These are phyloP conservation scores for Salicornia ramosissima DNA, from an alignment of 148 eudicot genomes.

Conservation along the genomic window DNA sequence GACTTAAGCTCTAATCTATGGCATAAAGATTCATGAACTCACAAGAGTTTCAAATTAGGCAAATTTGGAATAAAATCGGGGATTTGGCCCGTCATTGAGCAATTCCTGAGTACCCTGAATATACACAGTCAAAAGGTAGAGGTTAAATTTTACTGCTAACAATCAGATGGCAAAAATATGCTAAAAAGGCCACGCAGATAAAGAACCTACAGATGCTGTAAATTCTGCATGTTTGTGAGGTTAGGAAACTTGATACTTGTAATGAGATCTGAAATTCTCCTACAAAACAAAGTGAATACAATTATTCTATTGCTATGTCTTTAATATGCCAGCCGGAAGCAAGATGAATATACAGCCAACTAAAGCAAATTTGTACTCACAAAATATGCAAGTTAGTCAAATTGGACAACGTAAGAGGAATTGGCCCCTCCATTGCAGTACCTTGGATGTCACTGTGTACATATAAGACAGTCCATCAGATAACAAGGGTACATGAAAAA, in stretches of 20 bases:
- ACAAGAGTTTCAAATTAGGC: slow-evolving; percentile 23
- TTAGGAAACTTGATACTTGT: slow-evolving; percentile 49
- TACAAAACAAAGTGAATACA: slow-evolving; percentile 28
- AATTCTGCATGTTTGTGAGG: slow-evolving; percentile 30
- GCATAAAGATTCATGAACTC: slow-evolving; percentile 8
- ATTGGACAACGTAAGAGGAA: slow-evolving; percentile 51
- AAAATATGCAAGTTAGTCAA: slow-evolving; percentile 40
- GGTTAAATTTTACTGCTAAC: background rate
- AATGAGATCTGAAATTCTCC: slow-evolving; percentile 73
- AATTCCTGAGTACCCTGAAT: slow-evolving; percentile 68
- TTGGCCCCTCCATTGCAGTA: slow-evolving; percentile 70
- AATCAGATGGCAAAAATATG: background rate
- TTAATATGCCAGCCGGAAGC: background rate
- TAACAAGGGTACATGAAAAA: background rate
- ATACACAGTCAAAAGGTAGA: slow-evolving; percentile 6
- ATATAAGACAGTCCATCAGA: background rate
- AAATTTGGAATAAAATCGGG: slow-evolving; percentile 46
- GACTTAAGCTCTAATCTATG: background rate
- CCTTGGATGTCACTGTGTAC: slow-evolving; percentile 69
- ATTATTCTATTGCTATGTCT: background rate
- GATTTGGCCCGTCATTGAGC: slow-evolving; percentile 52
- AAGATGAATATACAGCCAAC: background rate
- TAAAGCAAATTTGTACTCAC: slow-evolving; percentile 37
- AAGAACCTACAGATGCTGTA: slow-evolving; percentile 48
- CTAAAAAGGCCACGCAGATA: background rate